phyloP scores from a whole-genome alignment of 2,329 filamentous ascomycete genomes.

The Rhinocladiella similis region DNA sequence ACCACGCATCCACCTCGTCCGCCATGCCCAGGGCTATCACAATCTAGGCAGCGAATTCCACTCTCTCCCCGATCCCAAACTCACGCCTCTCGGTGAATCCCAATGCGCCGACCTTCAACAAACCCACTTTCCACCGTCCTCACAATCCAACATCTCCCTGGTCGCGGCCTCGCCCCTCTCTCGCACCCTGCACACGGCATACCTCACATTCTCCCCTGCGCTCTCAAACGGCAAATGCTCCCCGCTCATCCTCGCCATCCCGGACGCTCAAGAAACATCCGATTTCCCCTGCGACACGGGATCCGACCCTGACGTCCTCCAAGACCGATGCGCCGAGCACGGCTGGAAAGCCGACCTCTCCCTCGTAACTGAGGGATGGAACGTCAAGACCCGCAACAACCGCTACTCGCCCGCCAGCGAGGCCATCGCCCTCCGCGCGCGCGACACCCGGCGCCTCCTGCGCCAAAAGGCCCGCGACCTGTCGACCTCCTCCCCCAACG shows the following conservation, averaged over 20 bases:
- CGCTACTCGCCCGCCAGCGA: slow-evolving; percentile 47
- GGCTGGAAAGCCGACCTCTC: slow-evolving; percentile 61
- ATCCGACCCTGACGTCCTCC: slow-evolving; percentile 55
- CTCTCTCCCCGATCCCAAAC: slow-evolving; percentile 70
- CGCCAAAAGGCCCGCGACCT: slow-evolving; percentile 57
- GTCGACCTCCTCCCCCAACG: slow-evolving; percentile 45
- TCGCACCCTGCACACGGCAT: slow-evolving; percentile 76
- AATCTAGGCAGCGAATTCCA: slow-evolving; percentile 73
- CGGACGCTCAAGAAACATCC: slow-evolving; percentile 77
- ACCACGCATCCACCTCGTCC: slow-evolving; percentile 27
- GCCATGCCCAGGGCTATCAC: slow-evolving; percentile 66
- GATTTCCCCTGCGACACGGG: slow-evolving; percentile 76
- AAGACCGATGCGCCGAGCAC: slow-evolving; percentile 60
- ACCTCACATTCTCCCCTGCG: slow-evolving; percentile 65
- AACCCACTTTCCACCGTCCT: slow-evolving; percentile 57
- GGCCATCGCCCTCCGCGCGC: slow-evolving; percentile 62
- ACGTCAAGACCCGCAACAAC: slow-evolving; percentile 57
- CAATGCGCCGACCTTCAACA: slow-evolving; percentile 69
- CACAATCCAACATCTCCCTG: slow-evolving; percentile 53
- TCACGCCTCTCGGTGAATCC: slow-evolving; percentile 72
- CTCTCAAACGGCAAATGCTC: slow-evolving; percentile 47
- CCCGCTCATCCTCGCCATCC: slow-evolving; percentile 64
- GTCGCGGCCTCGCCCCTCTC: slow-evolving; percentile 75
- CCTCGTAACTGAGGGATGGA: slow-evolving; percentile 68
- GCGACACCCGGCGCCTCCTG: slow-evolving; percentile 61